phyloP scores from a whole-genome alignment of 306 rosid genomes.

The Lithocarpus polystachyus region DNA sequence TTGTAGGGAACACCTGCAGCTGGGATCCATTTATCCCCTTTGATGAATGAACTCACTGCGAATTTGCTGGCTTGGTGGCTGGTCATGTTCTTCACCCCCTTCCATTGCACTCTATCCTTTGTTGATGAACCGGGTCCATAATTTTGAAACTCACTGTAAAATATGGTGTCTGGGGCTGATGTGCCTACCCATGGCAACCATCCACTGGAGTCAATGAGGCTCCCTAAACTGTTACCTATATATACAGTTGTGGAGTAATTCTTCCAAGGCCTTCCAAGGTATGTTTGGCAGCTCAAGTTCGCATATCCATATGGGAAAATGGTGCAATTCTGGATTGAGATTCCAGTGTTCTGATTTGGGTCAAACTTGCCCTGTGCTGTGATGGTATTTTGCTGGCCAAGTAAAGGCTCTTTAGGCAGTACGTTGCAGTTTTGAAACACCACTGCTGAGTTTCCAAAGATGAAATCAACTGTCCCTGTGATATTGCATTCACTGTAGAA shows the following conservation, averaged over 20 bases:
- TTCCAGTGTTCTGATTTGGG: constrained; percentile 79
- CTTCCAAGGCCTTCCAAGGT: constrained; percentile 91
- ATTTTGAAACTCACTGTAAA: constrained; percentile 65
- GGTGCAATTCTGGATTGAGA: constrained; percentile 53
- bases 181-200: constrained; percentile 81
- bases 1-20: constrained; percentile 38
- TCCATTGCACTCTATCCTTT: constrained; percentile 64
- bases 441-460: constrained; percentile 70
- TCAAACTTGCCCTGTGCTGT: constrained; percentile 83
- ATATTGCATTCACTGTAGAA: constrained; percentile 68
- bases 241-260: constrained; percentile 72
- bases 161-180: constrained; percentile 69
- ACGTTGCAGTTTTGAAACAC: constrained; percentile 61
- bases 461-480: constrained; percentile 73
- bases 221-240: constrained; percentile 39
- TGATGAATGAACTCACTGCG: constrained; percentile 49
- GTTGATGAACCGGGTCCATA: constrained; percentile 64
- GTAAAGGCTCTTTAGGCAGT: constrained; percentile 47
- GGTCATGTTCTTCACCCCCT: constrained; percentile 51
- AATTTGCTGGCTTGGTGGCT: constrained; percentile 38
- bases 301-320: constrained; percentile 53
- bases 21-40: constrained; percentile 57
- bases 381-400: constrained; percentile 67
- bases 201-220: constrained; percentile 46
- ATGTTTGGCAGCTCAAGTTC: constrained; percentile 49